Conservation (phyloP, 2,329 filamentous ascomycete genomes). For the Dothistroma pini region DNA sequence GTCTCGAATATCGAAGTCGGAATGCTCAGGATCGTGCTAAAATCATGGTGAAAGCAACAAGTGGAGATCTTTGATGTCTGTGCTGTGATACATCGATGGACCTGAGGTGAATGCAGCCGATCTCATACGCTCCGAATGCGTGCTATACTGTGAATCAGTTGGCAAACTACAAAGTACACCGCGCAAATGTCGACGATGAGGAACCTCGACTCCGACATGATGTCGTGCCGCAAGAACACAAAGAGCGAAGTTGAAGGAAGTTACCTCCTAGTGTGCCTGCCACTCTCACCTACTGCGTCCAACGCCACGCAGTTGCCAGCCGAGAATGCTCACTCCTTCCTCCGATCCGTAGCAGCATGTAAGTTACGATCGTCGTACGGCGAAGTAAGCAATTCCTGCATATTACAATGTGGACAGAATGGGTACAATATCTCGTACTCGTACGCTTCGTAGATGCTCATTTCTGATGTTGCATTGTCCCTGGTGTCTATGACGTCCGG, state of each 20-base stretch:
- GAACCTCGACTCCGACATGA: too few species aligned
- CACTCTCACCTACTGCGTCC: too few species aligned
- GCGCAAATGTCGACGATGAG: too few species aligned
- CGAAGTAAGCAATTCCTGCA: background rate
- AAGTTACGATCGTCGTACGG: background rate
- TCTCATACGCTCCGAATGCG: background rate
- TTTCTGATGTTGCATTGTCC: background rate
- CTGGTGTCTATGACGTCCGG: background rate
- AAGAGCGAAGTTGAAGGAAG: too few species aligned
- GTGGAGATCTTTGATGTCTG: background rate
- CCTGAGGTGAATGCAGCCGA: background rate
- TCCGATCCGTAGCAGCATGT: background rate
- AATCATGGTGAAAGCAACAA: background rate
- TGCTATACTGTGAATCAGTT: too few species aligned
- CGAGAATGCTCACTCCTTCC: background rate
- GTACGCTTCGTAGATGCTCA: slow-evolving; percentile 1
- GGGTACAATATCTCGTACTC: background rate
- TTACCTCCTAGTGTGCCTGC: too few species aligned
- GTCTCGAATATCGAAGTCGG: background rate
- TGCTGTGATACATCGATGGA: background rate
- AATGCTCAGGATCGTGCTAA: background rate
- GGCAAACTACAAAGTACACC: too few species aligned
- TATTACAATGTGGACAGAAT: background rate
- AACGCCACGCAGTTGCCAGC: too few species aligned
- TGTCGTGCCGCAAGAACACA: too few species aligned